phyloP scores from a whole-genome alignment of 495 filamentous ascomycete species.

The Recurvomyces mirabilis region DNA sequence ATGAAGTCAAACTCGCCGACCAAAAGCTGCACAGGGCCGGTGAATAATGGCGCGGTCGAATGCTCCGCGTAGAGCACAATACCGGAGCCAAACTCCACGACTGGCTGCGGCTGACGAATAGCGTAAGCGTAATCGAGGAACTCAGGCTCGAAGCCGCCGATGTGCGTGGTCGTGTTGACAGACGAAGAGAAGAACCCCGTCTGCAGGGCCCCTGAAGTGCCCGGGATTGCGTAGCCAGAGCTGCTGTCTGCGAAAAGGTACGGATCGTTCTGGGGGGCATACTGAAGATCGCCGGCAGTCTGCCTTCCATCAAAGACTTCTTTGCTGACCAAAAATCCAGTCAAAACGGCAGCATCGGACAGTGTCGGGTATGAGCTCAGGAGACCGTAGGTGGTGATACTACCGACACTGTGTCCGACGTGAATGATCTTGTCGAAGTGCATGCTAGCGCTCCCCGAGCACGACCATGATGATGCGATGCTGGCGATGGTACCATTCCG shows the following conservation, averaged over 20 bases:
- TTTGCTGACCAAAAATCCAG: not conserved
- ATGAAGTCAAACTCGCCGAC: not conserved
- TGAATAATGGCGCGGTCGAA: not conserved
- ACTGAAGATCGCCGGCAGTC: not conserved
- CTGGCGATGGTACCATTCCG: not conserved
- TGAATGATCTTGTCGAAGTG: not conserved
- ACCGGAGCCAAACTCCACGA: not conserved
- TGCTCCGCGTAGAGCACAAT: not conserved
- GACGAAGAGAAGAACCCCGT: not conserved
- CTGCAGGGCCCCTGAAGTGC: not conserved
- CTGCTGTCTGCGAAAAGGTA: not conserved
- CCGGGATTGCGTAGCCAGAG: not conserved
- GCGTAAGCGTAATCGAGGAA: not conserved
- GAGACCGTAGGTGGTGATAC: not conserved
- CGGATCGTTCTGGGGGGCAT: not conserved
- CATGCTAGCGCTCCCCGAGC: not conserved
- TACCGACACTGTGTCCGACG: not conserved
- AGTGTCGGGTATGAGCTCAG: not conserved
- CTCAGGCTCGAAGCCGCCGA: not conserved
- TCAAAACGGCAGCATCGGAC: not conserved
- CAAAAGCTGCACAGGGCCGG: not conserved
- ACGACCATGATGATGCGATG: not conserved
- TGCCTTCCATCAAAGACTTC: not conserved
- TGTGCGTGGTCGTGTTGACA: not conserved
- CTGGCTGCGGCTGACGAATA: not conserved